Conservation (phyloP, 202 grass and related monocot species). For the Elaeis oleifera region DNA sequence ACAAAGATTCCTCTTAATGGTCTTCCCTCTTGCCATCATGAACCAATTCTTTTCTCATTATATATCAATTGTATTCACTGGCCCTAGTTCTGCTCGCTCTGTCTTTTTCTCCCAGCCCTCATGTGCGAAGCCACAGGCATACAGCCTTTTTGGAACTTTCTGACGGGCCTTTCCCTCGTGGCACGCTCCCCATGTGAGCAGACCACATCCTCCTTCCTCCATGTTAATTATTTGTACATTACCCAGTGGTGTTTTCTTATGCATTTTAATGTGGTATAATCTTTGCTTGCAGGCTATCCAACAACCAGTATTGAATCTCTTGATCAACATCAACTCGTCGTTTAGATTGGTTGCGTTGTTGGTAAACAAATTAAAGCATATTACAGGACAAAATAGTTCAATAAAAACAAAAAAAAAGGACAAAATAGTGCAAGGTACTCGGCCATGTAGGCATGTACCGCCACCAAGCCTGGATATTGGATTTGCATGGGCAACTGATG, state of each 20-base stretch:
- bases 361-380: background rate
- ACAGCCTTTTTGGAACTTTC: slow-evolving; percentile 45
- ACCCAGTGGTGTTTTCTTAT: no score
- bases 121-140: slow-evolving; percentile 24
- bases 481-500: background rate
- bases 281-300: no score
- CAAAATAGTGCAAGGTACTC: background rate
- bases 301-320: no score
- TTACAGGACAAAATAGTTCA: no score
- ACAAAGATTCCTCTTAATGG: no score
- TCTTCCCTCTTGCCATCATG: no score
- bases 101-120: background rate
- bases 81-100: background rate
- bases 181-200: slow-evolving; percentile 25
- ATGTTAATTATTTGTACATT: no score
- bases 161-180: slow-evolving; percentile 14
- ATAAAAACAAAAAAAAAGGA: no score
- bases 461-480: slow-evolving; percentile 1
- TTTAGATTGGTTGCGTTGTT: no score
- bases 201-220: background rate
- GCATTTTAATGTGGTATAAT: no score
- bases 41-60: no score
- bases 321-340: background rate
- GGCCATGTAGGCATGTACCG: background rate
- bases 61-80: no score